phyloP scores from a whole-genome alignment of 306 rosid species.

The Cicer yamashitae region DNA sequence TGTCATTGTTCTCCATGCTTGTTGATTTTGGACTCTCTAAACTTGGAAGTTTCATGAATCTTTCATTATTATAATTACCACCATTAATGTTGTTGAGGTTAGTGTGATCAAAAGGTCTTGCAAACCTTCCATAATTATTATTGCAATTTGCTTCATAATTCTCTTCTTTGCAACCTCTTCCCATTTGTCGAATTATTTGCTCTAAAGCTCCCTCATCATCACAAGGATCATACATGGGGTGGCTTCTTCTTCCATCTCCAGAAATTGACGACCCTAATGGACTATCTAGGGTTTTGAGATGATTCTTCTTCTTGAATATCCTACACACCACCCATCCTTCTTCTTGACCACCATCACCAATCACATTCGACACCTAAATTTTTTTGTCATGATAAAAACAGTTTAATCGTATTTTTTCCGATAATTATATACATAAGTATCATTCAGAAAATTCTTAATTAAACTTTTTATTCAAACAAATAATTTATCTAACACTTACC shows the following conservation, averaged over 20 bases:
- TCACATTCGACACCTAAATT: slow-evolving; percentile 54
- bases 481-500: slow-evolving; percentile 48
- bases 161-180: slow-evolving; percentile 75
- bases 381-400: neutral
- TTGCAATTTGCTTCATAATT: slow-evolving; percentile 27
- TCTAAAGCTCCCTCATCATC: slow-evolving; percentile 77
- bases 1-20: slow-evolving; percentile 49
- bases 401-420: neutral
- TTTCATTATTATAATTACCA: slow-evolving; percentile 49
- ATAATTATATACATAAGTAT: neutral
- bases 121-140: slow-evolving; percentile 40
- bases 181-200: slow-evolving; percentile 76
- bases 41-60: slow-evolving; percentile 74
- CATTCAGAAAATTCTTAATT: neutral
- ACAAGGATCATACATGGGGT: slow-evolving; percentile 57
- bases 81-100: slow-evolving; percentile 1
- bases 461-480: neutral
- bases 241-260: slow-evolving; percentile 53
- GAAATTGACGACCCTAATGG: slow-evolving; percentile 52
- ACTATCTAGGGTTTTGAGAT: slow-evolving; percentile 73
- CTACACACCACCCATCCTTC: slow-evolving; percentile 99
- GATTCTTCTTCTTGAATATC: slow-evolving; percentile 90
- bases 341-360: slow-evolving; percentile 72
- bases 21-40: slow-evolving; percentile 78
- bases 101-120: slow-evolving; percentile 41